Evolutionary conservation across 805 yeast genomes (phyloP), one percentile per base, ranked within the genome.

Genomic region (Komagataella pastoris): DNA sequence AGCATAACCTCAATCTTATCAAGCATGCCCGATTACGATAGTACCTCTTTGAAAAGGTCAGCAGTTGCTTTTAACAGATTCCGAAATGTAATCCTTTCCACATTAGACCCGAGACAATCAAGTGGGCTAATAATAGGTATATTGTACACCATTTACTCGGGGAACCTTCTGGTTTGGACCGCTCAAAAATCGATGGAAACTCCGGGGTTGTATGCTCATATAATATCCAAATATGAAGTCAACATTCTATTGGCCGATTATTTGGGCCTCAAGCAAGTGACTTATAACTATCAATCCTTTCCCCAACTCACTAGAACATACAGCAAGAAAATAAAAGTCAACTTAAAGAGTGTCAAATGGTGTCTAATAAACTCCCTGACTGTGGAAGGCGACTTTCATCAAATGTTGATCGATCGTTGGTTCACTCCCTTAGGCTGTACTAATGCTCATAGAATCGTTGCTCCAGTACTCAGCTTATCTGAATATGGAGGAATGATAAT

Each of bases 401-500:
- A 88, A 56, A 83, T 93, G 63, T 71, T 93, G 46, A 80, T 95
- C 10, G 91, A 88, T 56, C 74, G 98, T 53, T 93, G 96, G 88
- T 72, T 93, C 49, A 77, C 82, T 56, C 97, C 98, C 2, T 66
- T 93, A 51, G 99, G 99, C 0, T 88, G 95, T 60, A 76, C 72
- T 51, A 78, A 77, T 51, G 83, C 95, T 0, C 75, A 84, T 44
- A 78, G 80, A 50, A 86, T 88, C 3, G 83, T 89, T 24, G 83
- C 96, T 0, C 99, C 99, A 0, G 77, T 93, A 72, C 71, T 93
- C 47, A 85, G 97, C 0, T 69, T 93, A 49, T 80, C 86, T 56
- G 99, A 93, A 62, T 95, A 89, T 60, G 99, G 99, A 40, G 99
- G 99, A 2, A 87, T 91, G 79, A 89, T 90, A 10, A 80, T 93